These are phyloP conservation scores for Amanita rimosa DNA, from an alignment of 768 basidiomycete genomes.

Conservation along the genomic window DNA sequence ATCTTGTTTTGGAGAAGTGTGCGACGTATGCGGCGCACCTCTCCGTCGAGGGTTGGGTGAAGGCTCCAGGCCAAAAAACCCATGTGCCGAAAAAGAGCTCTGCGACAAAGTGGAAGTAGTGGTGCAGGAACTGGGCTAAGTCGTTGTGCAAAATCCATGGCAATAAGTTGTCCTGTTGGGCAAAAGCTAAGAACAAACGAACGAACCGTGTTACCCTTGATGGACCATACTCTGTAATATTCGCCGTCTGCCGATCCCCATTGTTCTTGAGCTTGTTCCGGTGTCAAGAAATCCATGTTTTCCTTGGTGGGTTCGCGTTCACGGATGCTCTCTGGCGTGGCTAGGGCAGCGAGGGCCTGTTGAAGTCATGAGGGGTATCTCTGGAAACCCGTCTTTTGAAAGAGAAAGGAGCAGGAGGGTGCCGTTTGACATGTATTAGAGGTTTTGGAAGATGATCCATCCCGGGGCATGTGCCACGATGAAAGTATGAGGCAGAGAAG, in stretches of 20 bases:
- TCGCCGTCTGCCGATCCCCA: slow-evolving; percentile 42
- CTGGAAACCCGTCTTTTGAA: slow-evolving; percentile 20
- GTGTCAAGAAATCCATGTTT: slow-evolving; percentile 52
- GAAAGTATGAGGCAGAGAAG: slow-evolving; percentile 37
- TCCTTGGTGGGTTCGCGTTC: slow-evolving; percentile 54
- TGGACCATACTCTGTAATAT: slow-evolving; percentile 39
- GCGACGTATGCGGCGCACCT: slow-evolving; percentile 11
- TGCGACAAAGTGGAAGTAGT: slow-evolving; percentile 84
- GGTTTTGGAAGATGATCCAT: slow-evolving; percentile 75
- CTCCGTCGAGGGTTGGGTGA: slow-evolving; percentile 11
- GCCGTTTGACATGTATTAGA: slow-evolving; percentile 82
- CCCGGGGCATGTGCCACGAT: slow-evolving; percentile 62
- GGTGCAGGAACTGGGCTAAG: slow-evolving; percentile 65
- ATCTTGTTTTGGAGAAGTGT: slow-evolving; percentile 31
- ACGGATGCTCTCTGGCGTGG: slow-evolving; percentile 53
- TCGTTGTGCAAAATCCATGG: slow-evolving; percentile 54
- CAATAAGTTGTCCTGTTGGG: background rate
- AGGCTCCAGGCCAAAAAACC: slow-evolving; percentile 61
- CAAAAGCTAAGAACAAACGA: background rate
- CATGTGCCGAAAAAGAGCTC: slow-evolving; percentile 71
- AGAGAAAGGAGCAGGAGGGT: slow-evolving; percentile 62
- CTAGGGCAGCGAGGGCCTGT: slow-evolving; percentile 46
- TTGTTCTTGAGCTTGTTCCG: slow-evolving; percentile 42
- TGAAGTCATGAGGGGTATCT: slow-evolving; percentile 49
- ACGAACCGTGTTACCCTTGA: slow-evolving; percentile 63